These are phyloP conservation scores for Penicillium herquei DNA, from an alignment of 495 filamentous ascomycete genomes.

Conservation along the genomic window DNA sequence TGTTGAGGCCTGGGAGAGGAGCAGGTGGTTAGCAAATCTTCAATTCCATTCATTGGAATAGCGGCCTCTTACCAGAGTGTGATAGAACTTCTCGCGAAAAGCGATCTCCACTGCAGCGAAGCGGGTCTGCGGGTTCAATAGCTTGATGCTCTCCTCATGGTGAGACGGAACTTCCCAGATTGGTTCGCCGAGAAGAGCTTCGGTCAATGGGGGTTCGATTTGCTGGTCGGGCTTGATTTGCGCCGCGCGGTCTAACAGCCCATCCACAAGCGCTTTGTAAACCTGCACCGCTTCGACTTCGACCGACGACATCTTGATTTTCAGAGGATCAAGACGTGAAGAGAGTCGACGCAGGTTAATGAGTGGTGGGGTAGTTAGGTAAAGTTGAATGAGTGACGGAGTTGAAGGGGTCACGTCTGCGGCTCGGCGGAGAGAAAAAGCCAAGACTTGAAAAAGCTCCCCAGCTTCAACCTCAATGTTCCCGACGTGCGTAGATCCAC, in stretches of 20 bases:
- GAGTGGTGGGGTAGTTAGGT: constrained; percentile 1
- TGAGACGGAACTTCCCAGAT: constrained; percentile 37
- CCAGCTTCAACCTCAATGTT: constrained; percentile 23
- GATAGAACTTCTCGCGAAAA: constrained; percentile 73
- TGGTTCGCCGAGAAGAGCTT: constrained; percentile 42
- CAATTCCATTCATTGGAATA: not conserved
- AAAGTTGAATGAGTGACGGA: constrained; percentile 3
- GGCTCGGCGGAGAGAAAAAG: constrained; percentile 28
- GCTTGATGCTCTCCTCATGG: constrained; percentile 22
- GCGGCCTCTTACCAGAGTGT: constrained; percentile 59
- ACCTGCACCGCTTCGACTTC: constrained; percentile 55
- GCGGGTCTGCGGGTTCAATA: constrained; percentile 43
- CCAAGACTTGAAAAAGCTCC: constrained; percentile 31
- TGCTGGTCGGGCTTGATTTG: constrained; percentile 60
- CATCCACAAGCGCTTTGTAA: constrained; percentile 54
- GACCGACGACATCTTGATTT: constrained; percentile 43
- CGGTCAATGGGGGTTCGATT: constrained; percentile 77
- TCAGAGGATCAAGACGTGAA: constrained; percentile 8
- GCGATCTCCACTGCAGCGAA: constrained; percentile 75
- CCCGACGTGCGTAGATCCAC: constrained; percentile 33
- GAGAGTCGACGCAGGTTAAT: not conserved
- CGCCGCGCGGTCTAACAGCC: constrained; percentile 63
- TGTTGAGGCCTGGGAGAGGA: constrained; percentile 53
- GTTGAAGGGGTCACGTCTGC: constrained; percentile 13
- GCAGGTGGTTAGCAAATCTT: constrained; percentile 18